phyloP scores from a whole-genome alignment of 2,329 filamentous ascomycete genomes.

The Aureobasidium sp. region DNA sequence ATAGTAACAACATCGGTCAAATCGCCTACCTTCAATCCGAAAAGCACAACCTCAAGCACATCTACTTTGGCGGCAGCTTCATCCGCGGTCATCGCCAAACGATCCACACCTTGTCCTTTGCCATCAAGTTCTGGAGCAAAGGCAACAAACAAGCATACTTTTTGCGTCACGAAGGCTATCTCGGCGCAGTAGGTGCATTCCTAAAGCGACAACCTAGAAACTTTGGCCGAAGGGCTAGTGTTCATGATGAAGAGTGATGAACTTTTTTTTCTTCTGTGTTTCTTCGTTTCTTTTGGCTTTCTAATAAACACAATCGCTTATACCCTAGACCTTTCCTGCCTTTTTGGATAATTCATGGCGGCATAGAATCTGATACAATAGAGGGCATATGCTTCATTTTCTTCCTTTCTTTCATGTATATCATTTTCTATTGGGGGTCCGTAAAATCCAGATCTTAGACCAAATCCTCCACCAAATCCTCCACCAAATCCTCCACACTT shows the following conservation, averaged over 20 bases:
- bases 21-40: constrained; percentile 97
- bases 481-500: neutral
- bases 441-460: neutral
- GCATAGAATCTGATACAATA: neutral
- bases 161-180: constrained; percentile 87
- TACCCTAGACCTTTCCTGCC: neutral
- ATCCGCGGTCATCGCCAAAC: constrained; percentile 95
- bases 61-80: constrained; percentile 96
- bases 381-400: neutral
- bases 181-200: constrained; percentile 90
- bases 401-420: neutral
- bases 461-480: neutral
- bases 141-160: constrained; percentile 95
- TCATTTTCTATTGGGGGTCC: no score
- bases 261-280: no score
- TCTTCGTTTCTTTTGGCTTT: neutral
- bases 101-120: constrained; percentile 94
- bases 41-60: constrained; percentile 82
- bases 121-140: constrained; percentile 96
- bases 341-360: neutral
- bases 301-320: neutral
- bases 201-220: constrained; percentile 83
- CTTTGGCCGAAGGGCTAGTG: constrained; percentile 64
- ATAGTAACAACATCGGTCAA: constrained; percentile 93
- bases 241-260: constrained; percentile 5